phyloP scores from a whole-genome alignment of 257 asterid genomes.

The Buddleja alternifolia region DNA sequence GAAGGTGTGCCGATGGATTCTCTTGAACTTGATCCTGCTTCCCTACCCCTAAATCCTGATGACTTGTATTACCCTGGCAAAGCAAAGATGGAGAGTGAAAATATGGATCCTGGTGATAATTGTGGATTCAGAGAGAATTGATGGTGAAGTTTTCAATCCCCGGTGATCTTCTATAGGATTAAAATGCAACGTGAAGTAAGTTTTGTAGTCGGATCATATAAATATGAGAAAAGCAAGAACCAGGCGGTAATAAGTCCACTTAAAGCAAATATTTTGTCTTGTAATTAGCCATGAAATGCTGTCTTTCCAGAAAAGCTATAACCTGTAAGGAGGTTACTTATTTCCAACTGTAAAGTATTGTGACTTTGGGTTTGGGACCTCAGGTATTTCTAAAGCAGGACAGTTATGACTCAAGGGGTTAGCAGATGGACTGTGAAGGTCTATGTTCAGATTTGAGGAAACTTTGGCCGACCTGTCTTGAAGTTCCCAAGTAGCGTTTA shows the following conservation, averaged over 20 bases:
- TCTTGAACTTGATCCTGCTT: slow-evolving; percentile 87
- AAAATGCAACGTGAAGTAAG: neutral
- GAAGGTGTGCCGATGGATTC: slow-evolving; percentile 77
- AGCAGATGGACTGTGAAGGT: neutral
- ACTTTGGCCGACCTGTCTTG: neutral
- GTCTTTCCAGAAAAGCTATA: slow-evolving; percentile 16
- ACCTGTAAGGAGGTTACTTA: neutral
- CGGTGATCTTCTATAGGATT: slow-evolving; percentile 41
- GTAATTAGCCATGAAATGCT: neutral
- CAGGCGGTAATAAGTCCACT: slow-evolving; percentile 3
- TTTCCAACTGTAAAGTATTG: neutral
- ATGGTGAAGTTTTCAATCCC: slow-evolving; percentile 13
- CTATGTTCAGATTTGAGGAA: neutral
- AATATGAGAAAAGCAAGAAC: slow-evolving; percentile 16
- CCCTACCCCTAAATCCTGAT: slow-evolving; percentile 58
- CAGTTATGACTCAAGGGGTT: neutral
- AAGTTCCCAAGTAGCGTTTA: neutral
- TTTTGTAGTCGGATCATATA: neutral
- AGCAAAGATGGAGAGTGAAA: slow-evolving; percentile 25
- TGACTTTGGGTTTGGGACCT: neutral
- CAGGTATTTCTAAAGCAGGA: neutral
- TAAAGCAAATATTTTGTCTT: slow-evolving; percentile 17
- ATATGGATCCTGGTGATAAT: slow-evolving; percentile 27
- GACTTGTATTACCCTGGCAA: slow-evolving; percentile 51
- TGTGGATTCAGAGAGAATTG: slow-evolving; percentile 31